A percentile compares a stretch with the other conserved stretches of the same genome.
Evolutionary conservation across 148 eudicot genomes (phyloP).

Genomic region (Tetragonia tetragonoides): DNA sequence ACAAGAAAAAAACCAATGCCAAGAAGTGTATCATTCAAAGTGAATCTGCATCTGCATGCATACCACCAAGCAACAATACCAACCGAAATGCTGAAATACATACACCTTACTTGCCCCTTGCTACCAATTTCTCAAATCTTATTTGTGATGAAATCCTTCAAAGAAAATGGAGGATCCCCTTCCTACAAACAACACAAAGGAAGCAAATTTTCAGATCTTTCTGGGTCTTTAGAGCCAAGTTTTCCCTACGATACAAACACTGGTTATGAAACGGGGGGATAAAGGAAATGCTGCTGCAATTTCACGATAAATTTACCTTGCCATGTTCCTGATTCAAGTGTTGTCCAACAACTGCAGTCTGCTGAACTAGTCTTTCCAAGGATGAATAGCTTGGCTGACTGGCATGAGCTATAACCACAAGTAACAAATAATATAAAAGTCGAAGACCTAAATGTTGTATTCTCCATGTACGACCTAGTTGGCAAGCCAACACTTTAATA

Average conservation of each 20-base stretch:
- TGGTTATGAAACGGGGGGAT: background rate
- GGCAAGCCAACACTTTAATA: background rate
- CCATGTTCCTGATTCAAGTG: constrained; percentile 63
- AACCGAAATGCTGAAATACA: constrained; percentile 9
- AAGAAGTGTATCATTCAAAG: background rate
- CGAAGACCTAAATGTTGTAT: background rate
- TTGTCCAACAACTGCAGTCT: constrained; percentile 69
- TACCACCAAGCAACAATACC: constrained; percentile 6
- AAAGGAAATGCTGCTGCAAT: background rate
- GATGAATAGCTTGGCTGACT: constrained; percentile 66
- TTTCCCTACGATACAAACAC: too few species aligned
- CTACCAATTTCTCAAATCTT: constrained; percentile 35
- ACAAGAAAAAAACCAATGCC: constrained; percentile 2
- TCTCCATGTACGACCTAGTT: background rate
- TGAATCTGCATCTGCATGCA: constrained; percentile 9
- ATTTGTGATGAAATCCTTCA: constrained; percentile 54
- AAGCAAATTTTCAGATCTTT: constrained; percentile 3
- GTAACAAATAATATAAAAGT: constrained; percentile 9
- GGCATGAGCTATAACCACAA: constrained; percentile 47
- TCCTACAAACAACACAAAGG: constrained; percentile 42
- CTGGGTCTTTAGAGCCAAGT: background rate
- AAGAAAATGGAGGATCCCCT: constrained; percentile 43
- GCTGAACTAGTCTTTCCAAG: constrained; percentile 80
- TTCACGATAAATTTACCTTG: constrained; percentile 48
- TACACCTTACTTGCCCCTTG: constrained; percentile 7